Conservation (phyloP, 148 eudicot genomes). For the Heliamphora exappendiculata region DNA sequence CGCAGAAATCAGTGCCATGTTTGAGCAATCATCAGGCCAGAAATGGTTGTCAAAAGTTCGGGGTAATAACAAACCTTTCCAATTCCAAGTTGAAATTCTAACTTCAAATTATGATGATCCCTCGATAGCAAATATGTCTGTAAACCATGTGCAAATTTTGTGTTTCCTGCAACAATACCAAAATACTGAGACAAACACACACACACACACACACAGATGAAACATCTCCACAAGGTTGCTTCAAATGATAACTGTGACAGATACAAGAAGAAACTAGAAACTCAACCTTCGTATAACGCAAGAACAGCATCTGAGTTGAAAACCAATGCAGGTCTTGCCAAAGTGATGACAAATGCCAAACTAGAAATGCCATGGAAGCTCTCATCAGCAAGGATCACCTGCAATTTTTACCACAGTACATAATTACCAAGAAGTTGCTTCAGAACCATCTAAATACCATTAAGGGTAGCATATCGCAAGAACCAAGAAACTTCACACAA, state of each 20-base stretch:
- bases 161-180: conserved; percentile 32
- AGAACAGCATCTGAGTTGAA: conserved; percentile 51
- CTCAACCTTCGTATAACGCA: conserved; percentile 47
- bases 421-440: background rate
- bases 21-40: background rate
- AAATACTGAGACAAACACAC: background rate
- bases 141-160: conserved; percentile 42
- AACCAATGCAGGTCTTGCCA: conserved; percentile 59
- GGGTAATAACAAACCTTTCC: conserved; percentile 48
- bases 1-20: background rate
- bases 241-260: background rate
- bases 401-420: conserved; percentile 9
- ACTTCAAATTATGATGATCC: conserved; percentile 59
- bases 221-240: background rate
- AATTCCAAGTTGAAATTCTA: conserved; percentile 60
- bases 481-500: background rate
- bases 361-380: conserved; percentile 53
- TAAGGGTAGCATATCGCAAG: background rate
- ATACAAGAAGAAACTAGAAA: background rate
- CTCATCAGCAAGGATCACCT: conserved; percentile 71
- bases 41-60: background rate
- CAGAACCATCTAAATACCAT: background rate
- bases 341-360: conserved; percentile 51
- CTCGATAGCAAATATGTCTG: conserved; percentile 56
- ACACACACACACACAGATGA: background rate